Evolutionary conservation across 805 yeast species (phyloP), one percentile per base, ranked within the genome.

Genomic region (Dipodascus albidus): DNA sequence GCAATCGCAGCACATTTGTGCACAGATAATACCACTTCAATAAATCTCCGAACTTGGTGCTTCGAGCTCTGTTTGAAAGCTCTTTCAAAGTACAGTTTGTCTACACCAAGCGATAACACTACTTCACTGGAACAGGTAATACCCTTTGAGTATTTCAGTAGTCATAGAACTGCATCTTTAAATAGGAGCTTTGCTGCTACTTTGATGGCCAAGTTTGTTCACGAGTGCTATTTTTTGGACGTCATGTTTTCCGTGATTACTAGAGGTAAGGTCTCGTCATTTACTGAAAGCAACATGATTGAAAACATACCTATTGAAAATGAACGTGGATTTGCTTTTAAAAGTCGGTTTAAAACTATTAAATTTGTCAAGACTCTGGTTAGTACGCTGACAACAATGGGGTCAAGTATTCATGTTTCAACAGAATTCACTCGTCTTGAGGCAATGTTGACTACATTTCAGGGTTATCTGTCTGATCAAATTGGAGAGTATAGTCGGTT

Each of bases 391-490:
- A 23, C 54, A 15, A 17, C 42, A 2, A 21, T 22, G 19, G 48
- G 38, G 11, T 27, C 38, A 14, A 50, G 41, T 19, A 27, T 50
- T 9, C 41, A 27, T 15, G 17, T 33, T 17, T 17, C 23, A 21
- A 27, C 41, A n/a, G 51, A 52, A 9, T 23, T 24, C 24, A 17
- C 41, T 14, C 19, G 48, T 22, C 20, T 21, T 15, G 35, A 50
- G 17, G 35, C 53, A 31, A 23, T 35, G 23, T 19, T 8, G 17
- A 19, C 48, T 11, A 27, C 48, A 9, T 38, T 19, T 22, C 49
- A 47, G 22, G 49, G 49, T n/a, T 47, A 47, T n/a, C 23, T 47
- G 11, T 22, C 24, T 35, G 52, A 53, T 24, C 24, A 33, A 22
- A 44, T 35, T 19, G 27, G 24, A 31, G 23, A 23, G 19, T 24